Base-by-base conservation (phyloP, 352 stramenopile genomes). In the Phytopythium chamaehyphon region DNA sequence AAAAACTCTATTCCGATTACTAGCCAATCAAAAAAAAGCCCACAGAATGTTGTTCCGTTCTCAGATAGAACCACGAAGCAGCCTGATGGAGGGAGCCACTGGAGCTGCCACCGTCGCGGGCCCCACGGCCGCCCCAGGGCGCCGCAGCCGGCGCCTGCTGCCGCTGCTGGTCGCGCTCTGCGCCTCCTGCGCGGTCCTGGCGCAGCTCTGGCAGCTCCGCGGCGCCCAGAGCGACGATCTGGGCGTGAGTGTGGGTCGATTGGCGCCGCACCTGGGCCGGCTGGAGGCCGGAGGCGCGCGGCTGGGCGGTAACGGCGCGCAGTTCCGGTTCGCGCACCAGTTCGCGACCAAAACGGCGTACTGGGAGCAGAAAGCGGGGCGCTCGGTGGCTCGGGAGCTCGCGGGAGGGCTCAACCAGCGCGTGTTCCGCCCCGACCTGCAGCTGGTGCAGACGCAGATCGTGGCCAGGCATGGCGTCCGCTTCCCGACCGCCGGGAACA, bases 321-420 rank as follows among this genome's bases (percentile, higher is more conserved):
- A 33, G 19, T 52, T 59, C 31, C 33, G 37, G 11, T 64, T 67
- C 23, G 64, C 67, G 37, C 64, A 62, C 36, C 64, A 69, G 51
- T 83, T 83, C 50, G 72, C 70, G 26, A 83, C 72, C 9, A 81
- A 81, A 54, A 81, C 72, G 6, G 73, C 59, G 43, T 83, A 83
- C 36, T 83, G 73, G 73, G 55, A 83, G 48, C 70, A 83, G 48
- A 69, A 46, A 14, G 2, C 23, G 24, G 19, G 36, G 16, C 22
- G 38, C 5, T 10, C 40, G 4, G 28, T 40, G 4, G 36, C n/a
- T 24, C 46, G 33, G 14, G 23, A 61, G 22, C 39, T 65, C 16
- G 51, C 56, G 38, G 18, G 21, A 21, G 28, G 36, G 23, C 6
- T n/a, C 16, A 16, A 21, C 48, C 14, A 35, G 40, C 8, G 18